These are phyloP conservation scores for Zygoascus tannicola DNA, from an alignment of 805 yeast genomes.

Conservation along the genomic window DNA sequence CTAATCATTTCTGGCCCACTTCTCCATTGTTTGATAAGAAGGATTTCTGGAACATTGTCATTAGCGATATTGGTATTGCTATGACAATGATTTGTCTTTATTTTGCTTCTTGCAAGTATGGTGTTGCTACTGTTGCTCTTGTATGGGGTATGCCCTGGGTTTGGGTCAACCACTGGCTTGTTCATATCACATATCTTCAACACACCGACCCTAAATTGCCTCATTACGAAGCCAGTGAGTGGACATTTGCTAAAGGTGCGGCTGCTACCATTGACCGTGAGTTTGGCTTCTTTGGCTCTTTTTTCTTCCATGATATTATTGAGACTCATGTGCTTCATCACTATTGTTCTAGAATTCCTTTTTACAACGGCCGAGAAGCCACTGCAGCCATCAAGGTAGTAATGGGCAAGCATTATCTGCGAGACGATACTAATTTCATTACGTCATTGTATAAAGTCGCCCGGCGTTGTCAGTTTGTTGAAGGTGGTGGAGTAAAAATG, in stretches of 20 bases:
- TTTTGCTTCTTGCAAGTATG: constrained; percentile 52
- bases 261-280: constrained; percentile 83
- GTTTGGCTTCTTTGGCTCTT: constrained; percentile 69
- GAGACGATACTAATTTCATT: constrained; percentile 65
- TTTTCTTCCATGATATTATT: constrained; percentile 78
- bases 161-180: constrained; percentile 84
- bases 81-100: constrained; percentile 44
- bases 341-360: constrained; percentile 74
- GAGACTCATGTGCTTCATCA: constrained; percentile 89
- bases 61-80: constrained; percentile 65
- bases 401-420: constrained; percentile 72
- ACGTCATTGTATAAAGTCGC: constrained; percentile 46
- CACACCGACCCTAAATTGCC: constrained; percentile 76
- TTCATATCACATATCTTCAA: constrained; percentile 75
- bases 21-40: constrained; percentile 66
- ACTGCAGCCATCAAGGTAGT: constrained; percentile 70
- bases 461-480: constrained; percentile 64
- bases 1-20: constrained; percentile 62
- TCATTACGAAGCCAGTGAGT: constrained; percentile 63
- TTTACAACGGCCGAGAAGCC: constrained; percentile 69
- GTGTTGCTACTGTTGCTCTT: constrained; percentile 51
- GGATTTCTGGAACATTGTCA: constrained; percentile 61
- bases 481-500: constrained; percentile 64
- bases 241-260: constrained; percentile 80
- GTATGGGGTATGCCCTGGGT: constrained; percentile 72